A percentile compares a stretch with the other conserved stretches of the same genome.
Evolutionary conservation across 2,329 filamentous ascomycete species (phyloP).

Genomic region (Xylariaceae sp.): DNA sequence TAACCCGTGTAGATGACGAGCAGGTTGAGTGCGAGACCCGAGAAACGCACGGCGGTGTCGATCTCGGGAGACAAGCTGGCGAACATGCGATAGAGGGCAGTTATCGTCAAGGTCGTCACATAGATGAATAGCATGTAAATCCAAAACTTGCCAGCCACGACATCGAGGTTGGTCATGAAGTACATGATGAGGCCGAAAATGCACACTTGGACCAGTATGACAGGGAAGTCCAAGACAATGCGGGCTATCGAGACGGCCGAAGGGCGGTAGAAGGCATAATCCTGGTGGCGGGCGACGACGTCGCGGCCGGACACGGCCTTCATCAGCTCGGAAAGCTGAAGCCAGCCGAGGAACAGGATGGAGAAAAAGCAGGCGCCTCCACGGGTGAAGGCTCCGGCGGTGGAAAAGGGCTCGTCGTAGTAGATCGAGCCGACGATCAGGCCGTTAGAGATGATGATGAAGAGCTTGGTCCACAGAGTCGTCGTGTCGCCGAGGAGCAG

Average conservation of each 20-base stretch:
- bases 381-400: constrained; percentile 54
- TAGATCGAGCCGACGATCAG: constrained; percentile 76
- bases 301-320: constrained; percentile 64
- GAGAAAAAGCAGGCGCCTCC: constrained; percentile 43
- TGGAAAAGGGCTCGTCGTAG: constrained; percentile 55
- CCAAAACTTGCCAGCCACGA: constrained; percentile 60
- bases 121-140: constrained; percentile 54
- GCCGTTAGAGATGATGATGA: constrained; percentile 66
- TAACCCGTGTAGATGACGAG: constrained; percentile 64
- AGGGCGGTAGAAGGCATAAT: constrained; percentile 46
- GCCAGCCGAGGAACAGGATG: constrained; percentile 49
- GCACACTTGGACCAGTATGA: constrained; percentile 56
- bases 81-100: constrained; percentile 26
- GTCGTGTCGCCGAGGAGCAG: constrained; percentile 68
- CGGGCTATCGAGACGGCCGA: constrained; percentile 50
- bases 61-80: constrained; percentile 30
- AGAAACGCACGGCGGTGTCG: constrained; percentile 54
- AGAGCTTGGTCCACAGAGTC: constrained; percentile 69
- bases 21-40: constrained; percentile 48
- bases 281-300: constrained; percentile 43
- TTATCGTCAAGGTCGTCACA: constrained; percentile 20
- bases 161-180: constrained; percentile 66
- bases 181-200: constrained; percentile 67
- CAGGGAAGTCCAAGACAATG: constrained; percentile 50
- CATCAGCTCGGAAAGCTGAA: constrained; percentile 73